Base-by-base conservation (phyloP, 345 rosid genomes). In the Firmiana major region DNA sequence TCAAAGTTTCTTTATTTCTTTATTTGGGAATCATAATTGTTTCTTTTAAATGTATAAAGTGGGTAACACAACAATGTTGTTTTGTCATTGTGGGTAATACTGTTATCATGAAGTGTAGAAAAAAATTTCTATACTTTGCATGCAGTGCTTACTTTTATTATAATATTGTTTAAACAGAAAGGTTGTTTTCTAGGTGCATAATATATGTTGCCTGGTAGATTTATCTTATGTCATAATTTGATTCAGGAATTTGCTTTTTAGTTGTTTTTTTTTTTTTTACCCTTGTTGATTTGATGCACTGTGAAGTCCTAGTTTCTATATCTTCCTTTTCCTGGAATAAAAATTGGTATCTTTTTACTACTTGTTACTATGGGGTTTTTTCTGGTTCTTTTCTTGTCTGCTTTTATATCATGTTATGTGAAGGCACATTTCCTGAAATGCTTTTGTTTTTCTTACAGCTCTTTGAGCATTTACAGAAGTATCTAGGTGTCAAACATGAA, bases 401-500 rank as follows among this genome's bases (percentile, higher is more conserved):
- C 17, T 73, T 57, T 73, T 40, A 19, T 72, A 11, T 72, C 46
- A 11, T 31, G 1, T 58, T 11, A 5, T 57, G 9, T 28, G 22
- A 71, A 31, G 74, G 45, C 75, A 34, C 45, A 10, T 69, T 3
- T 71, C 38, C 49, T 26, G 54, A 78, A 63, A 13, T 34, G 7
- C 74, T 58, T 64, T 75, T 70, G 24, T 78, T 31, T 19, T 76
- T 81, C 62, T 78, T 81, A 63, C 93, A 97, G 99, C 85, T 94
- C 58, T 86, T 87, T 75, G 88, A 85, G 80, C 86, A 85, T 78
- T 82, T 94, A 48, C 91, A 90, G 88, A 89, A 85, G 84, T 86
- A 87, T 81, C 89, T 92, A 69, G 97, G 99, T 79, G 91, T 90
- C 68, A 92, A 89, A 84, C 88, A 91, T 79, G 97, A 91, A 79